Percentiles rank a stretch among this genome's conserved stretches.
Conservation (phyloP, 1,284 basidiomycete genomes). For the Marasmius tenuissimus region DNA sequence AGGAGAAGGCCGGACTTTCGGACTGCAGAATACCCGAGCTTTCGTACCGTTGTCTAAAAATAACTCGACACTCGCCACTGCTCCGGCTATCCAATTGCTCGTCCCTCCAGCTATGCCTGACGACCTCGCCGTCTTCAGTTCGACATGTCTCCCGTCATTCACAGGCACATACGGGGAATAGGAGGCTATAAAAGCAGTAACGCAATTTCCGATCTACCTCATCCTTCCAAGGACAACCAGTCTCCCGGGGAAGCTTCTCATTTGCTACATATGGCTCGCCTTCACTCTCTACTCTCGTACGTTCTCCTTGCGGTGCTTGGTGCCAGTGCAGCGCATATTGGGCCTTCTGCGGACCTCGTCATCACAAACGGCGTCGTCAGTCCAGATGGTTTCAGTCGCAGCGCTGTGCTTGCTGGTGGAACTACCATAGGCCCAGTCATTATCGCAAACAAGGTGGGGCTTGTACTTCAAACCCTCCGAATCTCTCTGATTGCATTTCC, state of each 20-base stretch:
- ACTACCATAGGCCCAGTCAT: conserved; percentile 11
- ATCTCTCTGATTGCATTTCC: neutral
- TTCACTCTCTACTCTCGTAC: neutral
- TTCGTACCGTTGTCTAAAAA: no score
- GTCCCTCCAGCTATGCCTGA: no score
- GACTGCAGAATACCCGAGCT: no score
- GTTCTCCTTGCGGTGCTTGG: neutral
- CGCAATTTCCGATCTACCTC: neutral
- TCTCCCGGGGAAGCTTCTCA: neutral
- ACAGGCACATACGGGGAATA: no score
- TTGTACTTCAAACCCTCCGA: neutral
- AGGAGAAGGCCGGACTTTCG: no score
- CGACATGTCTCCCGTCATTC: no score
- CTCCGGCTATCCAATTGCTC: no score
- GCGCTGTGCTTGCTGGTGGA: conserved; percentile 6
- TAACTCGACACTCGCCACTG: no score
- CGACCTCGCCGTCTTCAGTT: no score
- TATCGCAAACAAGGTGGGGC: conserved; percentile 10
- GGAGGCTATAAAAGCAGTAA: neutral
- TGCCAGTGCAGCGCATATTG: neutral
- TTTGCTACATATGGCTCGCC: neutral
- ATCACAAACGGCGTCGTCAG: conserved; percentile 14
- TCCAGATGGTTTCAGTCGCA: conserved; percentile 18
- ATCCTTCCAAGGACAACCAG: neutral
- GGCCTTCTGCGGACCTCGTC: conserved; percentile 9